Percentiles rank a stretch among this genome's conserved stretches.
Evolutionary conservation across 169 alveolate genomes (phyloP).

Genomic region (Plasmodium sp.): DNA sequence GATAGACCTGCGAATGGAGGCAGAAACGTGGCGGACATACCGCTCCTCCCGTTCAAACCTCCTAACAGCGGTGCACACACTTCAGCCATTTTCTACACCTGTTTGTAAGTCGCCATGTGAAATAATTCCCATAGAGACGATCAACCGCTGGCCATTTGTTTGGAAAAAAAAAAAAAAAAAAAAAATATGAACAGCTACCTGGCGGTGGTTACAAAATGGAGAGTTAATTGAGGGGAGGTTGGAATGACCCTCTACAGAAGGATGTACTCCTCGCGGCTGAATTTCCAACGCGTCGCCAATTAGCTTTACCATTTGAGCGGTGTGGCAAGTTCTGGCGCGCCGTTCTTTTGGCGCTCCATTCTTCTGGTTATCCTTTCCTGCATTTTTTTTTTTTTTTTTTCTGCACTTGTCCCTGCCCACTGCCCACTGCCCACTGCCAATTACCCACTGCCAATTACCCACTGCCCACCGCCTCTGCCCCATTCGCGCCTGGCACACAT

Average conservation of each 20-base stretch:
- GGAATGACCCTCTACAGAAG: not conserved
- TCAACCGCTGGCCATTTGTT: no score
- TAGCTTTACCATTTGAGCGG: not conserved
- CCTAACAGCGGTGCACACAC: not conserved
- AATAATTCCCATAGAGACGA: not conserved
- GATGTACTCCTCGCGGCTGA: not conserved
- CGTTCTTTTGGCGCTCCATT: not conserved
- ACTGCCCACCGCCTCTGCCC: not conserved
- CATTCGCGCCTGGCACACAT: not conserved
- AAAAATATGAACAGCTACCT: no score
- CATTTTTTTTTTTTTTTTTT: no score
- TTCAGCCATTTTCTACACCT: not conserved
- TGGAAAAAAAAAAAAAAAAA: no score
- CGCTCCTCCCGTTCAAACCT: not conserved
- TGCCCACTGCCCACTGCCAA: not conserved
- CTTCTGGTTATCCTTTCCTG: not conserved
- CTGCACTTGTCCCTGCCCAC: not conserved
- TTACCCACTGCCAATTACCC: no score
- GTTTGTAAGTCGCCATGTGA: not conserved
- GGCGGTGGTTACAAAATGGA: not conserved
- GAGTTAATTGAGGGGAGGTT: not conserved
- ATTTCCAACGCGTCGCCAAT: not conserved
- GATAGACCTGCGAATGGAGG: not conserved
- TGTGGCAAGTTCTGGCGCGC: not conserved
- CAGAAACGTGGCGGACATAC: not conserved